phyloP scores from a whole-genome alignment of 768 basidiomycete species.

The Russula olivacea region DNA sequence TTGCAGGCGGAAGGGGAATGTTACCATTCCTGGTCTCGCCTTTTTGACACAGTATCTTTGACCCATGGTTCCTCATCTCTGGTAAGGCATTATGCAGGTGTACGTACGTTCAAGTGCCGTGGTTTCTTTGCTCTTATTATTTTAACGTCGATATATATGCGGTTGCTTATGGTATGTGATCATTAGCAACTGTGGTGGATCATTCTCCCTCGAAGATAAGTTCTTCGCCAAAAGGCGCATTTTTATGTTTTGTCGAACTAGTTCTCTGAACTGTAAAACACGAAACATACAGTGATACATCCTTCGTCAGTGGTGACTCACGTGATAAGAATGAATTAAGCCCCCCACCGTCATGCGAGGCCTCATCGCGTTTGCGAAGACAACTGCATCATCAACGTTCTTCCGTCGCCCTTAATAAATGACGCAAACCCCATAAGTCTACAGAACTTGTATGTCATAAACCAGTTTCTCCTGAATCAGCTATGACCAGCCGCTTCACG shows the following conservation, averaged over 20 bases:
- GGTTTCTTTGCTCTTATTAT: background rate
- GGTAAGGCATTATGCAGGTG: background rate
- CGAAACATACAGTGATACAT: no score
- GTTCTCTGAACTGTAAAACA: background rate
- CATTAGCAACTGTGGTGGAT: background rate
- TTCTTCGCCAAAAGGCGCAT: background rate
- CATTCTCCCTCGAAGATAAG: background rate
- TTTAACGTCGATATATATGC: background rate
- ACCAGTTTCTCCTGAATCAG: background rate
- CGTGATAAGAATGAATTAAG: background rate
- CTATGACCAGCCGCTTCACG: background rate
- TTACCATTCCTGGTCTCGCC: constrained; percentile 22
- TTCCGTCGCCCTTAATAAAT: background rate
- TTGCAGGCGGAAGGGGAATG: constrained; percentile 17
- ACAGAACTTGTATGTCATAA: background rate
- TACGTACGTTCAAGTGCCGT: background rate
- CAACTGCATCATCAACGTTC: background rate
- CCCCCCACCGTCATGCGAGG: background rate
- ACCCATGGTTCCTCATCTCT: background rate
- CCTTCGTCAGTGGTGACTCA: background rate
- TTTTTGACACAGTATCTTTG: constrained; percentile 17
- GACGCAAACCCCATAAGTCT: background rate
- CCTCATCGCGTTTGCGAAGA: background rate
- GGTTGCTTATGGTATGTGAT: background rate
- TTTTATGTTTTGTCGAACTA: background rate